Evolutionary conservation across 352 stramenopile species (phyloP).

Genomic region (Salisapilia sapeloensis): DNA sequence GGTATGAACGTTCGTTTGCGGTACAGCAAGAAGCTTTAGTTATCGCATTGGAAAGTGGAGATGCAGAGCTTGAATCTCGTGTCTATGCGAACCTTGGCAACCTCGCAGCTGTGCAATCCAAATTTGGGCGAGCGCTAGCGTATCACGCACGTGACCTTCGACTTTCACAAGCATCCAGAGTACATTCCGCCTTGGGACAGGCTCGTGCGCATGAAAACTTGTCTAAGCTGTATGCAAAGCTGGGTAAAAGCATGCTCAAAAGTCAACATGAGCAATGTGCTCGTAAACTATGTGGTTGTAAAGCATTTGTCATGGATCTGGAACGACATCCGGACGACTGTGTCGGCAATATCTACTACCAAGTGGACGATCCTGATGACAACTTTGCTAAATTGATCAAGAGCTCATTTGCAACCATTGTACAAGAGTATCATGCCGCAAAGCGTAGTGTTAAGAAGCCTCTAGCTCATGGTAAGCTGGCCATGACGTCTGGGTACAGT

Average conservation of each 20-base stretch:
- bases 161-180: slow-evolving; percentile 8
- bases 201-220: slow-evolving; percentile 53
- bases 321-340: slow-evolving; percentile 12
- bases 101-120: slow-evolving; percentile 22
- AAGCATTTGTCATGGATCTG: slow-evolving; percentile 35
- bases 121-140: slow-evolving; percentile 36
- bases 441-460: no score
- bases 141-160: slow-evolving; percentile 45
- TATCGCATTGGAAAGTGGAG: slow-evolving; percentile 20
- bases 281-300: slow-evolving; percentile 4
- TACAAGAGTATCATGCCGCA: no score
- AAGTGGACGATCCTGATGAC: slow-evolving; percentile 20
- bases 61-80: slow-evolving; percentile 48
- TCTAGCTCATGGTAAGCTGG: no score
- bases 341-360: slow-evolving; percentile 52
- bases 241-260: slow-evolving; percentile 19
- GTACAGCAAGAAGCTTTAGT: slow-evolving; percentile 45
- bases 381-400: slow-evolving; percentile 18
- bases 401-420: no score
- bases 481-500: no score
- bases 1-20: slow-evolving; percentile 21
- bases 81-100: slow-evolving; percentile 71
- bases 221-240: slow-evolving; percentile 35
- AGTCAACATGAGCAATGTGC: slow-evolving; percentile 19
- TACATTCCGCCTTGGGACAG: slow-evolving; percentile 32